Conservation (phyloP, 352 stramenopile species). For the Elongisporangium anandrum region DNA sequence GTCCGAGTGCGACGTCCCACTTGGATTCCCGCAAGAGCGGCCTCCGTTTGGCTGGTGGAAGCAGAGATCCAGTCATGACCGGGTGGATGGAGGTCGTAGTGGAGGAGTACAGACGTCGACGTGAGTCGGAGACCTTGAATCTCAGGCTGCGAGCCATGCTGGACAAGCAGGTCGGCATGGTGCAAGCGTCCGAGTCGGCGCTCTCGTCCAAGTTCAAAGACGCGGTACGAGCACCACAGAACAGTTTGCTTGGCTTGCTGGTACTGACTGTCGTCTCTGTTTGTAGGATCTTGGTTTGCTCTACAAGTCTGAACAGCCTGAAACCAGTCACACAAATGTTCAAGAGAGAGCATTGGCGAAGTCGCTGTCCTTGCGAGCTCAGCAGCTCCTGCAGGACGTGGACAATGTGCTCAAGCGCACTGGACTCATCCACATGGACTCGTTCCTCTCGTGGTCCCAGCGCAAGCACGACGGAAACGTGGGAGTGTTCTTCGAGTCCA, state of each 20-base stretch:
- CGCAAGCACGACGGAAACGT: background rate
- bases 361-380: background rate
- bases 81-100: background rate
- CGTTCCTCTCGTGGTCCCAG: background rate
- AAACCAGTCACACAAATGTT: background rate
- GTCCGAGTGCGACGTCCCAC: too few relatives aligned
- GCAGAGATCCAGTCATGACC: too few relatives aligned
- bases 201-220: background rate
- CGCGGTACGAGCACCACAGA: background rate
- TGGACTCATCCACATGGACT: background rate
- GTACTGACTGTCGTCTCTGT: background rate
- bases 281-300: background rate
- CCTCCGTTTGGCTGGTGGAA: too few relatives aligned
- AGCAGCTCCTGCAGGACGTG: background rate
- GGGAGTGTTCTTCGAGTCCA: background rate
- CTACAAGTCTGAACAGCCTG: background rate
- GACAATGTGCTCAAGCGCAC: background rate
- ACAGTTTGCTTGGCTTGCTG: too few relatives aligned
- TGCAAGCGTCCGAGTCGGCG: background rate
- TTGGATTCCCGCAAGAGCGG: too few relatives aligned
- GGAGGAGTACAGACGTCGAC: background rate
- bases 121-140: background rate
- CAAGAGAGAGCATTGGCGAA: background rate
- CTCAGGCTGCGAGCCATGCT: background rate
- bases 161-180: background rate